Percentiles rank a stretch among this genome's conserved stretches.
These are phyloP conservation scores for Decorospora gaudefroyi DNA, from an alignment of 2,329 filamentous ascomycete genomes.

Conservation along the genomic window DNA sequence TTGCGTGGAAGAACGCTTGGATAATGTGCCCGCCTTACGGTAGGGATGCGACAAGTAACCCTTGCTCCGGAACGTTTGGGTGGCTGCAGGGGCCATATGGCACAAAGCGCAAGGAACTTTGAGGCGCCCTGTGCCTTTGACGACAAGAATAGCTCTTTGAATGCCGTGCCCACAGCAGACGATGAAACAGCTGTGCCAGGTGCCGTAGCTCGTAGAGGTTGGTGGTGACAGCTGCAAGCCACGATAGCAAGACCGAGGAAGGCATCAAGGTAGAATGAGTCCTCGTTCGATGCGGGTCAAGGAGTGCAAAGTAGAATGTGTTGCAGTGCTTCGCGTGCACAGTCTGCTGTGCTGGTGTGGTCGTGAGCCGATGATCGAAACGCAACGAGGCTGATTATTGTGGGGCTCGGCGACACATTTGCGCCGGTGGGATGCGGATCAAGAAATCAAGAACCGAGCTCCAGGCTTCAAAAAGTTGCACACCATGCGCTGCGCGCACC, in stretches of 20 bases:
- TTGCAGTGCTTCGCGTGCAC: constrained; percentile 8
- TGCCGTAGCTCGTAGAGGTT: constrained; percentile 33
- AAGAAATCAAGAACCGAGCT: constrained; percentile 32
- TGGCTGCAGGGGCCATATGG: constrained; percentile 17
- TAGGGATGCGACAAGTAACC: constrained; percentile 36
- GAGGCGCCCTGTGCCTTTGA: constrained; percentile 35
- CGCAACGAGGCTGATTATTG: constrained; percentile 33
- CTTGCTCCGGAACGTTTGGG: constrained; percentile 36
- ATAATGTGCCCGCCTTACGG: constrained; percentile 29
- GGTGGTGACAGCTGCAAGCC: neutral
- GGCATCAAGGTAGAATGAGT: neutral
- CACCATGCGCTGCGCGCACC: constrained; percentile 8
- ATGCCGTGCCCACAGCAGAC: constrained; percentile 28
- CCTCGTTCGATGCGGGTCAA: constrained; percentile 9
- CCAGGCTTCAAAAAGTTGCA: constrained; percentile 11
- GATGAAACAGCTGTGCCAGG: constrained; percentile 43
- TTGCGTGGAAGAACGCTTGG: constrained; percentile 44
- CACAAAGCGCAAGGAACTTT: constrained; percentile 33
- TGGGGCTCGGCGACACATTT: constrained; percentile 37
- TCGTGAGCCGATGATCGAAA: constrained; percentile 28
- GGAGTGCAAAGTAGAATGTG: constrained; percentile 5
- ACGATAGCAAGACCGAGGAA: neutral
- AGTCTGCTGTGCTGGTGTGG: constrained; percentile 5
- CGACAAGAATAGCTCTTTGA: constrained; percentile 40
- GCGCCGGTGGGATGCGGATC: constrained; percentile 28